These are phyloP conservation scores for Gelatoporia subvermispora DNA, from an alignment of 768 basidiomycete species.

Conservation along the genomic window DNA sequence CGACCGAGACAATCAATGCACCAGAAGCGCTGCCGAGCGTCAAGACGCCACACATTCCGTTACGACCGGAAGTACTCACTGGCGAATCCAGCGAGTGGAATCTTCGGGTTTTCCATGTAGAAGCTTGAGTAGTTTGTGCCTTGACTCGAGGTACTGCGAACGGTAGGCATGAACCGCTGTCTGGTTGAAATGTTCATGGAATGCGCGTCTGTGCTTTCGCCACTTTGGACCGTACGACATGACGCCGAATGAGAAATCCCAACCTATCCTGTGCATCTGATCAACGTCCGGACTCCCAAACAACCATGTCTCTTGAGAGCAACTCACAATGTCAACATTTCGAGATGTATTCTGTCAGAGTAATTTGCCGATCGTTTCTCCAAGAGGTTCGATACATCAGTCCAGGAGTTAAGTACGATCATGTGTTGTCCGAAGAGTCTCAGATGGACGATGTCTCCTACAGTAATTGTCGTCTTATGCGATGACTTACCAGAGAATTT, in stretches of 20 bases:
- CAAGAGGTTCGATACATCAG: slow-evolving; percentile 19
- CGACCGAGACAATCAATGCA: slow-evolving; percentile 22
- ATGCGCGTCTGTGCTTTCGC: no score
- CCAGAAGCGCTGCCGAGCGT: slow-evolving; percentile 19
- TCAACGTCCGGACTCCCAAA: no score
- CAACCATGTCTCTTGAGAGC: no score
- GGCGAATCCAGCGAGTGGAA: slow-evolving; percentile 36
- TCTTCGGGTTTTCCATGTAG: slow-evolving; percentile 22
- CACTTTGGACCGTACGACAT: slow-evolving; percentile 30
- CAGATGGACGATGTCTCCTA: slow-evolving; percentile 24
- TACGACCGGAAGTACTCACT: slow-evolving; percentile 21
- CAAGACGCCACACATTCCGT: background rate
- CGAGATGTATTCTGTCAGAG: slow-evolving; percentile 13
- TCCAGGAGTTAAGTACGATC: slow-evolving; percentile 22
- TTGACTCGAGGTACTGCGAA: no score
- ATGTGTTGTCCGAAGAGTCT: slow-evolving; percentile 21
- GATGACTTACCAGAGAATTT: background rate
- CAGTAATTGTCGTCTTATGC: no score
- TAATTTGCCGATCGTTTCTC: slow-evolving; percentile 20
- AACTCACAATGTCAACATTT: no score
- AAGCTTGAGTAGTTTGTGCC: no score
- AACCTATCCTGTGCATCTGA: slow-evolving; percentile 4
- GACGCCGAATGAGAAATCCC: slow-evolving; percentile 31
- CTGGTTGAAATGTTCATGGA: no score
- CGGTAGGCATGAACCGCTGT: no score